Evolutionary conservation across 1,284 basidiomycete species (phyloP).

Genomic region (Pterulicium gracile): DNA sequence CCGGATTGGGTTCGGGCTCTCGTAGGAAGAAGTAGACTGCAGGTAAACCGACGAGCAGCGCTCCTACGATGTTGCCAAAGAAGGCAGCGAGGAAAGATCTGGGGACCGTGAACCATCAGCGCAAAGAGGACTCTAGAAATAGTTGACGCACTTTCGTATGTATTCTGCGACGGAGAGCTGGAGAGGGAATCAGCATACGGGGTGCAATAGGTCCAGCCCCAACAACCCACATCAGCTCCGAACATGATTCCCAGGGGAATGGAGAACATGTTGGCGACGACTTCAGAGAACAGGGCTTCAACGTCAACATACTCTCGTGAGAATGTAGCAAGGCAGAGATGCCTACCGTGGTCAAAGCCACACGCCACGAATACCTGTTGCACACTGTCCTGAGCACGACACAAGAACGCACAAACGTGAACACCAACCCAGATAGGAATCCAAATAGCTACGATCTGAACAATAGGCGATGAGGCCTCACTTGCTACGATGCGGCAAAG

Average conservation of each 20-base stretch:
- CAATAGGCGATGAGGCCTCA: no score
- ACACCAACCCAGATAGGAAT: constrained; percentile 61
- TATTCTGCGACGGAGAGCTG: constrained; percentile 49
- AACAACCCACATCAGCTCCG: constrained; percentile 43
- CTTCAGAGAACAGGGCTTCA: constrained; percentile 18
- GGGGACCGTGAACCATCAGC: no score
- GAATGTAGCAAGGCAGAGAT: background rate
- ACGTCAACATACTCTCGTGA: background rate
- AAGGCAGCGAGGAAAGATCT: constrained; percentile 60
- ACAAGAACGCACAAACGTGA: background rate
- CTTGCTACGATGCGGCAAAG: no score
- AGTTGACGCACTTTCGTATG: constrained; percentile 48
- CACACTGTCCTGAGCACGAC: constrained; percentile 3
- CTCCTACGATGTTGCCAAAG: constrained; percentile 63
- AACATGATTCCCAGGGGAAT: constrained; percentile 66
- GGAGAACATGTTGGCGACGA: constrained; percentile 68
- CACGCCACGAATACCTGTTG: constrained; percentile 58
- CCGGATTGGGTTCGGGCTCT: constrained; percentile 21
- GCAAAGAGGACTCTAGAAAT: no score
- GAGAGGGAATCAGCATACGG: constrained; percentile 7
- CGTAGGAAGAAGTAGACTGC: constrained; percentile 48
- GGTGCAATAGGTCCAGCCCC: background rate
- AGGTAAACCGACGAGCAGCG: constrained; percentile 50
- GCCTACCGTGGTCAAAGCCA: constrained; percentile 60
- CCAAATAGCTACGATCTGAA: constrained; percentile 55